Evolutionary conservation across 768 basidiomycete species (phyloP), one percentile per base, ranked within the genome.

Genomic region (Macrolepiota dolichaula): DNA sequence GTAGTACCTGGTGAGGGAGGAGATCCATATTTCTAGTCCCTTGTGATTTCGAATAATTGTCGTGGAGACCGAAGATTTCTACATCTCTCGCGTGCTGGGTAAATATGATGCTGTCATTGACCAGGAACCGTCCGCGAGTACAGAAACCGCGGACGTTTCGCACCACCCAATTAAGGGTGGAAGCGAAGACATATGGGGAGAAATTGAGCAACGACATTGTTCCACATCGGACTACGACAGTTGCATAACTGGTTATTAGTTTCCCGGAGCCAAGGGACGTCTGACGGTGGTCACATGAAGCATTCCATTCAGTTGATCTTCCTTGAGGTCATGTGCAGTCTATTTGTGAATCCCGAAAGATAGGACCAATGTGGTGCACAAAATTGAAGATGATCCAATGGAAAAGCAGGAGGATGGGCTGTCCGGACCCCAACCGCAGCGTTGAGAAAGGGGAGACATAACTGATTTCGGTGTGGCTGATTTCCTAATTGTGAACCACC

Each of bases 61-160:
- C 47, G 47, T 58, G 57, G 35, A 58, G 57, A 57, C 47, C 46
- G 44, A 49, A 47, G 49, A 13, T 36, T 38, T 13, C 35, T 22
- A 50, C 36, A 25, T 37, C 25, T 11, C 35, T 58, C 29, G 13
- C 12, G 47, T 32, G 29, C 29, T 32, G 19, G 49, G 36, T 38
- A 50, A 35, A 27, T 35, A 25, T 19, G 38, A 57, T 13, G 19
- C 24, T 55, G 38, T 44, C 22, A 40, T 24, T 44, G 38, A 44
- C 38, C 25, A 55, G 24, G 55, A 27, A 44, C 17, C 40, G 24
- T 10, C n/a, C 13, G 15, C 4, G 17, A 19, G 42, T 17, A n/a
- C 19, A 53, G 29, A 32, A 32, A 32, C 29, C n/a, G 36, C 37
- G 22, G n/a, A 6, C 10, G 36, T 19, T 19, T 24, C 24, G 49